Evolutionary conservation across 2,329 filamentous ascomycete species (phyloP).

Genomic region (Neoscytalidium dimidiatum): DNA sequence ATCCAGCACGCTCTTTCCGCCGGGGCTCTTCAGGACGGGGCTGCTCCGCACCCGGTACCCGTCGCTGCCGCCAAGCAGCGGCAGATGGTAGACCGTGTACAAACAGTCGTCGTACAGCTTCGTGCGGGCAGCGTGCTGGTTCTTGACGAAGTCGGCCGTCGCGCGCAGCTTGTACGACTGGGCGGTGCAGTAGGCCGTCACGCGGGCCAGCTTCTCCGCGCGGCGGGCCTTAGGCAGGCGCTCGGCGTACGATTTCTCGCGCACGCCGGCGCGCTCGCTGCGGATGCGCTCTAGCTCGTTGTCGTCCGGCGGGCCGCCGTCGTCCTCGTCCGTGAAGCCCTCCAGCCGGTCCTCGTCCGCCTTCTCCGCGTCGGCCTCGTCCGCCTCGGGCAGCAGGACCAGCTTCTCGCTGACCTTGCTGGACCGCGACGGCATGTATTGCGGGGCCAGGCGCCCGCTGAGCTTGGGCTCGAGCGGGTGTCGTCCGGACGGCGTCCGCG

Average conservation of each 20-base stretch:
- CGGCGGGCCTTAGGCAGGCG: conserved; percentile 84
- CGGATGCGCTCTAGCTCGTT: conserved; percentile 65
- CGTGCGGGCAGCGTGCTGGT: conserved; percentile 84
- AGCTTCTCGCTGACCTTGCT: conserved; percentile 96
- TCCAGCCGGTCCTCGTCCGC: conserved; percentile 54
- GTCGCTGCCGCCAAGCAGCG: conserved; percentile 79
- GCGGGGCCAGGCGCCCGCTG: conserved; percentile 57
- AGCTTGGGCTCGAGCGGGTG: conserved; percentile 58
- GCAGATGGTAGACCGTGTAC: conserved; percentile 92
- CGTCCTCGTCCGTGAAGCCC: conserved; percentile 61
- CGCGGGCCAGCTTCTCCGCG: conserved; percentile 81
- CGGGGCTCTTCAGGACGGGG: conserved; percentile 87
- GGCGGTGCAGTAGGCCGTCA: conserved; percentile 95
- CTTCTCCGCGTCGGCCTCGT: conserved; percentile 44
- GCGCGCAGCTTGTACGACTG: conserved; percentile 88
- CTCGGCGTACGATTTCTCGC: conserved; percentile 90
- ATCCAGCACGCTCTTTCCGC: conserved; percentile 88
- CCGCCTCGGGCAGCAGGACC: conserved; percentile 86
- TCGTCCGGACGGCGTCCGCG: conserved; percentile 51
- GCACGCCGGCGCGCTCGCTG: conserved; percentile 65
- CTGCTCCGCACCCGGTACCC: conserved; percentile 88
- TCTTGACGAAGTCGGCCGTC: conserved; percentile 85
- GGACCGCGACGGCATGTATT: conserved; percentile 76
- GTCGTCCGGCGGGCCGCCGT: conserved; percentile 64
- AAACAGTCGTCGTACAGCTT: conserved; percentile 98